Evolutionary conservation across 208 protist species (phyloP), one percentile per base, ranked within the genome.

Genomic region (Giardia muris): DNA sequence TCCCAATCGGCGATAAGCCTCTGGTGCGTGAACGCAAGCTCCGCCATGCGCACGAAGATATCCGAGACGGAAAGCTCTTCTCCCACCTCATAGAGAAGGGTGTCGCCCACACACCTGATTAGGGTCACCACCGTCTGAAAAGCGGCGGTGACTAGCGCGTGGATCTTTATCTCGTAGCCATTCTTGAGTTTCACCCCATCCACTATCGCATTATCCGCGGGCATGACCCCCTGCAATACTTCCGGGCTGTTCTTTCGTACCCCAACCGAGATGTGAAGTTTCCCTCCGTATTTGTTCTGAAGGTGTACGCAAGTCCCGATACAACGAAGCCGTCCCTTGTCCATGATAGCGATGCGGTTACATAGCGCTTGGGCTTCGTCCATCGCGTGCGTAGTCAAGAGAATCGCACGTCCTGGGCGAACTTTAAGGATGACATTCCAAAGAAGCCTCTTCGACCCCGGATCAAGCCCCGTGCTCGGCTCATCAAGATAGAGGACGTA

Each of bases 401-500:
- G 3, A 90, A 93, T 92, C 1, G 86, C 87, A 30, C 92, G 43
- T 0, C 42, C 46, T 90, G 46, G 47, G 44, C 46, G 22, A 0
- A 67, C 43, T 44, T 43, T 46, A 0, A 47, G 39, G 0, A 93
- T 88, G 30, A 93, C 42, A 2, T 93, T 86, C 90, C 93, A 93
- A 2, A 93, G 46, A 1, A 10, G 19, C 30, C 91, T 0, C 43
- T 90, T 10, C 1, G 67, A 43, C 1, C 39, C 39, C 4, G 67
- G 30, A 46, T 93, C 93, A 39, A 93, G 39, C 39, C 93, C 93
- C 22, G 93, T 76, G 0, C 47, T 47, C 10, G 91, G 91, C 46
- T 93, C 96, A 93, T 97, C 96, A 22, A 97, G 92, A 43, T 96
- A 94, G 0, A 96, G 87, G 43, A 97, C 30, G 0, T 90, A 30